phyloP scores from a whole-genome alignment of 2,329 filamentous ascomycete genomes.

The Venturia effusa region DNA sequence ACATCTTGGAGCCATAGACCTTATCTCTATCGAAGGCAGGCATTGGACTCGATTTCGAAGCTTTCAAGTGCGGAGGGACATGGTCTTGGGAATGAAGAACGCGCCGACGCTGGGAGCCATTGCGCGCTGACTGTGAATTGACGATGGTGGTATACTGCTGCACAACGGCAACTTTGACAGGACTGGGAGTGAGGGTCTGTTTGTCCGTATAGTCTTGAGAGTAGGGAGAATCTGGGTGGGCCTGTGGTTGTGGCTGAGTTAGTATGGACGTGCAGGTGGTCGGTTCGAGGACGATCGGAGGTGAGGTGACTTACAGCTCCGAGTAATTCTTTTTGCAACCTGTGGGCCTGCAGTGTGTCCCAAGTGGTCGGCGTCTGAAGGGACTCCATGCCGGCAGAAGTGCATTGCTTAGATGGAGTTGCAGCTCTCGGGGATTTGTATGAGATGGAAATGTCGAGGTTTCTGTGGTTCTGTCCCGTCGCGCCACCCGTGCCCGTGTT shows the following conservation, averaged over 20 bases:
- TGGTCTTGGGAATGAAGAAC: neutral
- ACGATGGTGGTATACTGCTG: neutral
- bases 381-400: neutral
- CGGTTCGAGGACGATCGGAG: neutral
- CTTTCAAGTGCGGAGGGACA: neutral
- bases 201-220: neutral
- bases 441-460: neutral
- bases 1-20: slow-evolving; percentile 6
- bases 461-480: no score
- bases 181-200: neutral
- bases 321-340: neutral
- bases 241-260: neutral
- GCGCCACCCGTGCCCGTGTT: neutral
- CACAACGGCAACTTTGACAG: neutral
- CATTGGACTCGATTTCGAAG: slow-evolving; percentile 5
- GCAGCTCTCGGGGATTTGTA: neutral
- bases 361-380: neutral
- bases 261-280: neutral
- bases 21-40: neutral
- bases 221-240: neutral
- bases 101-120: neutral
- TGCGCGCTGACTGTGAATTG: slow-evolving; percentile 1
- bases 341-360: neutral
- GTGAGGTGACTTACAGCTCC: slow-evolving; percentile 1
- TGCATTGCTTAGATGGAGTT: neutral